Percentiles rank a stretch among this genome's conserved stretches.
Conservation (phyloP, 2,329 filamentous ascomycete genomes). For the Cladosporium sp. region DNA sequence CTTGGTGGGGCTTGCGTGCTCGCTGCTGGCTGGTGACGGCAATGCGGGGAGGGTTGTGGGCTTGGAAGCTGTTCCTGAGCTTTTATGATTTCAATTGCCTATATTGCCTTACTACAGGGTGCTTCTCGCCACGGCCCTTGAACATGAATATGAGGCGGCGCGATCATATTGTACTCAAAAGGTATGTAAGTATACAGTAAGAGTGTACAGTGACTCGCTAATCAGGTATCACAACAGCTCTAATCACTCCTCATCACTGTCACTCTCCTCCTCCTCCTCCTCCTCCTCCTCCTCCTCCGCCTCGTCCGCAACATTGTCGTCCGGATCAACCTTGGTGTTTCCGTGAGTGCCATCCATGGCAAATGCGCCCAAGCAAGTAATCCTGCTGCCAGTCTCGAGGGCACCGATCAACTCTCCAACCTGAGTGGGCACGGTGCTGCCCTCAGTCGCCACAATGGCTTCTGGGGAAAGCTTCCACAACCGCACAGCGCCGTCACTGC, state of each 20-base stretch:
- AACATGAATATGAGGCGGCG: no score
- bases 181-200: not conserved
- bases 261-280: slow-evolving; percentile 1
- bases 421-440: slow-evolving; percentile 34
- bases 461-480: slow-evolving; percentile 53
- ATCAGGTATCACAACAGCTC: not conserved
- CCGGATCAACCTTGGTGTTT: slow-evolving; percentile 14
- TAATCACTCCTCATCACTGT: slow-evolving; percentile 5
- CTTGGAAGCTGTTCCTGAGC: no score
- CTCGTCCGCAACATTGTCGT: slow-evolving; percentile 13
- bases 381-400: slow-evolving; percentile 79
- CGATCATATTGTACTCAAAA: no score
- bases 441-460: slow-evolving; percentile 4
- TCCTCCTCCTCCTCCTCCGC: slow-evolving; percentile 1
- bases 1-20: not conserved
- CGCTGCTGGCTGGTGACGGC: slow-evolving; percentile 1
- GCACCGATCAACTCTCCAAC: slow-evolving; percentile 65
- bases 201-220: not conserved
- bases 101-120: no score
- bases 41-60: not conserved
- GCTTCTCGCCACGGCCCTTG: no score
- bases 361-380: slow-evolving; percentile 84
- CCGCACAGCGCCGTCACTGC: slow-evolving; percentile 80
- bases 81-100: no score
- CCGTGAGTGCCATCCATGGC: slow-evolving; percentile 53